Conservation (phyloP, 2,329 filamentous ascomycete genomes). For the Dendryphion nanum region DNA sequence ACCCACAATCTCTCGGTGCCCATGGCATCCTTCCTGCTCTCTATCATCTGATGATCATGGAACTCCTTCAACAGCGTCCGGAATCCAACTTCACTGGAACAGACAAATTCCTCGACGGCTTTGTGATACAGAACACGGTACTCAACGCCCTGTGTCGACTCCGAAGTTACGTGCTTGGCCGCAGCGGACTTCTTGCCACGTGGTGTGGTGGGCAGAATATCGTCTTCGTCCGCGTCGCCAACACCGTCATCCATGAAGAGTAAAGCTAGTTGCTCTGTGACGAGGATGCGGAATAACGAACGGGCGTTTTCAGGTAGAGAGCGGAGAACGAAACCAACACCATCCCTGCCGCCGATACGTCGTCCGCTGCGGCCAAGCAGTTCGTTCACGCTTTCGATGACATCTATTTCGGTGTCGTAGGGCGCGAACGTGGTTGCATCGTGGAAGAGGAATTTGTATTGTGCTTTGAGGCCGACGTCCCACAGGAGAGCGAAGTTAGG, state of each 20-base stretch:
- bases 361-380: slow-evolving; percentile 78
- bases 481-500: slow-evolving; percentile 85
- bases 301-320: slow-evolving; percentile 90
- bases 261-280: slow-evolving; percentile 77
- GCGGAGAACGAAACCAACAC: slow-evolving; percentile 85
- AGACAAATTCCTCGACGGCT: slow-evolving; percentile 94
- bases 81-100: slow-evolving; percentile 94
- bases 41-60: slow-evolving; percentile 97
- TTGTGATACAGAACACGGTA: slow-evolving; percentile 92
- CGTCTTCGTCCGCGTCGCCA: slow-evolving; percentile 16
- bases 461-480: slow-evolving; percentile 80
- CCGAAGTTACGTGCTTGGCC: slow-evolving; percentile 23
- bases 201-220: slow-evolving; percentile 16
- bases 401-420: slow-evolving; percentile 72
- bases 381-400: slow-evolving; percentile 87
- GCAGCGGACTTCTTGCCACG: slow-evolving; percentile 25
- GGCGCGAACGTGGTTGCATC: slow-evolving; percentile 88
- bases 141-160: slow-evolving; percentile 66
- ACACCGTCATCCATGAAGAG: slow-evolving; percentile 52
- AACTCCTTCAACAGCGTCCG: slow-evolving; percentile 94
- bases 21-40: slow-evolving; percentile 77
- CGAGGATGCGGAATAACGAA: slow-evolving; percentile 78
- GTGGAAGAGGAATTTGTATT: slow-evolving; percentile 86
- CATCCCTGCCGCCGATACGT: slow-evolving; percentile 83
- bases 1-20: slow-evolving; percentile 84